phyloP scores from a whole-genome alignment of 2,329 filamentous ascomycete genomes.

The Hypomyces perniciosus region DNA sequence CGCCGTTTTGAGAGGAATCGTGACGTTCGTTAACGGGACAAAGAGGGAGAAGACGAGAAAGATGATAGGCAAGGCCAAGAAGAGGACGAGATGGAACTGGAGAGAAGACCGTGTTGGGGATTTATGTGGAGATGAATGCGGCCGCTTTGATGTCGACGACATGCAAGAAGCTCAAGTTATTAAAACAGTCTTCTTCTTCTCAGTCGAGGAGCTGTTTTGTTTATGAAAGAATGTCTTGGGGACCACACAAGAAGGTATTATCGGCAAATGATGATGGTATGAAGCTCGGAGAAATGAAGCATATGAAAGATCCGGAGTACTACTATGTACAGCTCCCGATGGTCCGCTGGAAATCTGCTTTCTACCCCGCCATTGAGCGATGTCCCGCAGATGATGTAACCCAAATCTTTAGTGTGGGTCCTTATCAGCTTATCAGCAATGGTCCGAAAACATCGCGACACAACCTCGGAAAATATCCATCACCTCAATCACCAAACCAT shows the following conservation, averaged over 20 bases:
- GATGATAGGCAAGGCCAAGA: conserved; percentile 16
- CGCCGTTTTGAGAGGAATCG: conserved; percentile 14
- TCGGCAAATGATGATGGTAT: too few species aligned
- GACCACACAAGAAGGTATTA: too few species aligned
- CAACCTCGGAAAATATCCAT: background rate
- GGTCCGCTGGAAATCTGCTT: background rate
- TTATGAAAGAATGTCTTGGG: background rate
- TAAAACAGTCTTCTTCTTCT: background rate
- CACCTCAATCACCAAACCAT: background rate
- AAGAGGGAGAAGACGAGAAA: conserved; percentile 24
- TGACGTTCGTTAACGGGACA: background rate
- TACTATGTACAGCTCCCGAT: background rate
- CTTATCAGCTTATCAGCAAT: background rate
- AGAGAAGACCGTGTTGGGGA: background rate
- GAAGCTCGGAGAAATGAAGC: too few species aligned
- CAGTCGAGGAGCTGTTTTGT: background rate
- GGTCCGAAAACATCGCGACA: background rate
- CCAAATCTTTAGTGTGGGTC: too few species aligned
- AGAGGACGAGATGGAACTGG: background rate
- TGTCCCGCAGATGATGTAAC: background rate
- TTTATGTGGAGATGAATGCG: conserved; percentile 11
- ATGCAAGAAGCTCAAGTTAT: background rate
- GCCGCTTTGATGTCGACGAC: conserved; percentile 5
- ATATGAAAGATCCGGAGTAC: too few species aligned
- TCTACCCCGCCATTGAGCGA: conserved; percentile 2